Percentiles rank a stretch among this genome's conserved stretches.
Evolutionary conservation across 208 protist species (phyloP).

Genomic region (Leishmania amazonensis): DNA sequence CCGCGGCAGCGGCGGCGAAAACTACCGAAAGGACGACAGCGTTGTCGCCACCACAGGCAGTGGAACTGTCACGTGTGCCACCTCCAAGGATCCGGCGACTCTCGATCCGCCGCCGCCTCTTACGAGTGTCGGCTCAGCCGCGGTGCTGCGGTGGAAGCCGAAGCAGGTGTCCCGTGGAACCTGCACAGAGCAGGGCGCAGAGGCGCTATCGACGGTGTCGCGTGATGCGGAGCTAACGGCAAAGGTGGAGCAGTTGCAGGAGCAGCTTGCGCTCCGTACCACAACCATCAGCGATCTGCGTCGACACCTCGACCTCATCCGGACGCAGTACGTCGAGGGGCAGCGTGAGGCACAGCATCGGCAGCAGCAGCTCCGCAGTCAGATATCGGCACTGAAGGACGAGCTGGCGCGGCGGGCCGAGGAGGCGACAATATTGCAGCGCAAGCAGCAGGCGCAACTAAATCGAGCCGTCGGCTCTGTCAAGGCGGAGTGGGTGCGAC

Average conservation of each 20-base stretch:
- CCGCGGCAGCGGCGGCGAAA: background rate
- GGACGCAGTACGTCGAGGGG: slow-evolving; percentile 32
- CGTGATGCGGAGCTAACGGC: slow-evolving; percentile 22
- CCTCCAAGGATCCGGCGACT: background rate
- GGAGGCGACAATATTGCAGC: slow-evolving; percentile 48
- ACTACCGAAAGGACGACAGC: background rate
- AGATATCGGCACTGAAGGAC: slow-evolving; percentile 77
- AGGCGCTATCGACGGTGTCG: background rate
- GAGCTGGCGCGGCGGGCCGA: slow-evolving; percentile 69
- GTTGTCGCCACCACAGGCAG: background rate
- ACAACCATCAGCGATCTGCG: slow-evolving; percentile 61
- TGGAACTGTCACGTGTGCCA: background rate
- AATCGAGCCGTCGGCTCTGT: slow-evolving; percentile 29
- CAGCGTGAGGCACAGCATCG: slow-evolving; percentile 27
- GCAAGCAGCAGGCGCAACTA: slow-evolving; percentile 42
- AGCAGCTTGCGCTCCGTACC: slow-evolving; percentile 50
- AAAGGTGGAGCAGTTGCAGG: slow-evolving; percentile 39
- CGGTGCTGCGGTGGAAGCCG: slow-evolving; percentile 28
- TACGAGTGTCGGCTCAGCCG: background rate
- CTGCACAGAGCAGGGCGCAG: slow-evolving; percentile 20
- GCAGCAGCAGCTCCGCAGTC: slow-evolving; percentile 30
- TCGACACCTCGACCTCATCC: slow-evolving; percentile 45
- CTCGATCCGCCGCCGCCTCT: slow-evolving; percentile 6
- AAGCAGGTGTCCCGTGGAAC: slow-evolving; percentile 56
- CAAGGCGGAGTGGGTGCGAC: slow-evolving; percentile 20